Conservation (phyloP, 2,329 filamentous ascomycete genomes). For the Pestalotiopsis sp. region DNA sequence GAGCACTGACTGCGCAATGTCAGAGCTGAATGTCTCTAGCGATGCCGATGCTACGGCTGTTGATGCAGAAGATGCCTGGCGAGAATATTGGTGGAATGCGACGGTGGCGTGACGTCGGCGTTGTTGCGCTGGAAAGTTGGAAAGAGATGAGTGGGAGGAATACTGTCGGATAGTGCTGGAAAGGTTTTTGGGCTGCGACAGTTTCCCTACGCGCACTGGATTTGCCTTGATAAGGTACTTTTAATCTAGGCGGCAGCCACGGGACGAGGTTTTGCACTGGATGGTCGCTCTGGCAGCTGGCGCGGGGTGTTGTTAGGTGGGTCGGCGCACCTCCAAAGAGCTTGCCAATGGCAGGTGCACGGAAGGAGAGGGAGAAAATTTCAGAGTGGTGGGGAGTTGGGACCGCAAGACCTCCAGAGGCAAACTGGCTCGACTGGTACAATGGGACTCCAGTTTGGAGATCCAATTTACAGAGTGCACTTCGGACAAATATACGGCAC, state of each 20-base stretch:
- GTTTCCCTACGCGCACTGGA: background rate
- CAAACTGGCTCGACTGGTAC: no score
- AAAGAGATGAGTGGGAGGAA: background rate
- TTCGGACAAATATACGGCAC: background rate
- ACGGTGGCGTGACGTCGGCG: background rate
- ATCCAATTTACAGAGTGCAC: background rate
- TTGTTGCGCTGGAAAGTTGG: background rate
- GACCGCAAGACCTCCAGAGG: no score
- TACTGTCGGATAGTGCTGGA: background rate
- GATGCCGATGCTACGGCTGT: background rate
- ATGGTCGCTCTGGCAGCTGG: background rate
- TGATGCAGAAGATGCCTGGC: background rate
- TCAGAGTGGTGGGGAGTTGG: background rate
- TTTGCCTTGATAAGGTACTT: background rate
- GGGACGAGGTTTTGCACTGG: background rate
- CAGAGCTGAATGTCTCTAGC: background rate
- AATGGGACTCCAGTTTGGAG: background rate
- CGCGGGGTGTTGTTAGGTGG: background rate
- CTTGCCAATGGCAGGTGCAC: background rate
- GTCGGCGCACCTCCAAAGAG: background rate
- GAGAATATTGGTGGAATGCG: background rate
- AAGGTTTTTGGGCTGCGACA: background rate
- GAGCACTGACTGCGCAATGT: background rate
- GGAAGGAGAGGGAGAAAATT: background rate
- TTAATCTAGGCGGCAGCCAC: background rate